These are phyloP conservation scores for Colletotrichum sp. DNA, from an alignment of 2,329 filamentous ascomycete genomes.

Conservation along the genomic window DNA sequence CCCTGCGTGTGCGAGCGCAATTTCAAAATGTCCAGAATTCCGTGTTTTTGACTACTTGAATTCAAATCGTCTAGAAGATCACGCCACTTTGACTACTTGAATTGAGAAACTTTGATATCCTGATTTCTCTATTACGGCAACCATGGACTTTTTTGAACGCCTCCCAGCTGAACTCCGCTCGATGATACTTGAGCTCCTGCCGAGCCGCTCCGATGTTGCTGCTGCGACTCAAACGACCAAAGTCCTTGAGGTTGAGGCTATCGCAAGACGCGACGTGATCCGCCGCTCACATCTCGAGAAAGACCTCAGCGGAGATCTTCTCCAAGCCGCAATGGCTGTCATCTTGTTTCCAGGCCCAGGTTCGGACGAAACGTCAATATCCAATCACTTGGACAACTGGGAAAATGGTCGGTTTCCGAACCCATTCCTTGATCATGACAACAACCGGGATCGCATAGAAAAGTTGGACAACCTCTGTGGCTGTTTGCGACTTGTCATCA, in stretches of 20 bases:
- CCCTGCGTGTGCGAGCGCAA: not conserved
- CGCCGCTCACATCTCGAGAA: not conserved
- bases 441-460: too few species aligned
- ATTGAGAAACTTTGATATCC: not conserved
- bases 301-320: not conserved
- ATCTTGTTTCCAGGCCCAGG: not conserved
- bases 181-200: not conserved
- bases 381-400: not conserved
- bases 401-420: rapidly evolving
- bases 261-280: too few species aligned
- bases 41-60: not conserved
- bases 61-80: not conserved
- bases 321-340: not conserved
- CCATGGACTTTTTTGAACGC: too few species aligned
- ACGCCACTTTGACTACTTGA: not conserved
- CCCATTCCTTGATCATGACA: not conserved
- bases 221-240: too few species aligned
- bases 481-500: not conserved
- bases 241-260: too few species aligned
- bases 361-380: not conserved
- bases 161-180: too few species aligned
- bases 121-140: not conserved
- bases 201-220: not conserved
- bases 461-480: not conserved
- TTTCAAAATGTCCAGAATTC: not conserved